A percentile compares a stretch with the other conserved stretches of the same genome.
Evolutionary conservation across 2,329 filamentous ascomycete species (phyloP).

Genomic region (Pseudogymnoascus pannorum): DNA sequence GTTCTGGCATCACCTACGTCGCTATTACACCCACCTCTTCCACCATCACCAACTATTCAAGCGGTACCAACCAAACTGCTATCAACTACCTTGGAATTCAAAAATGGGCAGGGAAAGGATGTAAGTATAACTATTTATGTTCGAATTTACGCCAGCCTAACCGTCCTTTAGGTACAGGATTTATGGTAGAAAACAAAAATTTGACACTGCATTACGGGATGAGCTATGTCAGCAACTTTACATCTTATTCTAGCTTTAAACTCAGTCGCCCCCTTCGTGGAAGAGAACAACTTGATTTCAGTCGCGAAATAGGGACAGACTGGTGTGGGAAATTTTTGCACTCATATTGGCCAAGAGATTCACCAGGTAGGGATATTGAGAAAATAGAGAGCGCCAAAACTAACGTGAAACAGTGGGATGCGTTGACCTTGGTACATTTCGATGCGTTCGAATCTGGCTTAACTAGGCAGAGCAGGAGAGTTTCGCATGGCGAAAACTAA

Average conservation of each 20-base stretch:
- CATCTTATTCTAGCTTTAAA: too few species aligned
- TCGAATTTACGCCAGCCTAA: background rate
- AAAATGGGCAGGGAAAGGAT: background rate
- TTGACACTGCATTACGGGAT: too few species aligned
- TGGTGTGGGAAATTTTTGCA: background rate
- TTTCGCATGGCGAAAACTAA: too few species aligned
- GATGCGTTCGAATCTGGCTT: background rate
- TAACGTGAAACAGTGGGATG: background rate
- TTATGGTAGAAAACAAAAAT: too few species aligned
- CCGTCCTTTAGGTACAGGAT: too few species aligned
- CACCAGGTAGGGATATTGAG: background rate
- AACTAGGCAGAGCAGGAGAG: too few species aligned
- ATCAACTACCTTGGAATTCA: background rate
- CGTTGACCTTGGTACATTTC: background rate
- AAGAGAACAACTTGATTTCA: background rate
- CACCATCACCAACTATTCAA: too few species aligned
- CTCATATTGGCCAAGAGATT: background rate
- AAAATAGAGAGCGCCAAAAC: background rate
- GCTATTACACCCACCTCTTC: too few species aligned
- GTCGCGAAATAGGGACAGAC: background rate
- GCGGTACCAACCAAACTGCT: too few species aligned
- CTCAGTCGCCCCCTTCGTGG: background rate
- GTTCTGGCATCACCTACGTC: background rate
- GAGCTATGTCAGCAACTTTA: background rate
- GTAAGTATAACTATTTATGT: background rate